Conservation (phyloP, 2,329 filamentous ascomycete species). For the Nemania abortiva region DNA sequence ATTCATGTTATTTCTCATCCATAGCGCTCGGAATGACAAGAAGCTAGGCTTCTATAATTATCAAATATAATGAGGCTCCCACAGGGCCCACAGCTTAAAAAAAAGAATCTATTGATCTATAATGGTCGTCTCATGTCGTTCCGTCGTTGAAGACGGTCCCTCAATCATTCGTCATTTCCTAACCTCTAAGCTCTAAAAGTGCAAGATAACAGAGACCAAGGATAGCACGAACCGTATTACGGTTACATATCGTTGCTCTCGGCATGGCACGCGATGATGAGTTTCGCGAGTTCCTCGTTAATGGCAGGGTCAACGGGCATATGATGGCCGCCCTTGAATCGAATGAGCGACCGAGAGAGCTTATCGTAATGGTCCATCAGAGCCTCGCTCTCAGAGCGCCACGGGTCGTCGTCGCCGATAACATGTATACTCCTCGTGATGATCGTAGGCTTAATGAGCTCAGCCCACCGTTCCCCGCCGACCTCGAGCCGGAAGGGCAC, state of each 20-base stretch:
- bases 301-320: conserved; percentile 31
- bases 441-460: conserved; percentile 31
- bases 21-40: too few species aligned
- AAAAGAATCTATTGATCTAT: background rate
- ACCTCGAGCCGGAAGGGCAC: conserved; percentile 24
- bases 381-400: conserved; percentile 31
- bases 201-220: background rate
- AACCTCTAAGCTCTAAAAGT: background rate
- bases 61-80: too few species aligned
- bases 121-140: background rate
- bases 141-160: background rate
- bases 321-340: conserved; percentile 33
- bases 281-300: conserved; percentile 30
- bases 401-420: conserved; percentile 36
- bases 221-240: background rate
- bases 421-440: conserved; percentile 35
- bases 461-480: conserved; percentile 31
- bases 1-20: too few species aligned
- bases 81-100: too few species aligned
- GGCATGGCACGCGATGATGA: conserved; percentile 26
- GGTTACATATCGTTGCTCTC: conserved; percentile 23
- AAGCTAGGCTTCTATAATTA: too few species aligned
- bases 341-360: conserved; percentile 21
- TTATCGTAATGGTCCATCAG: conserved; percentile 36
- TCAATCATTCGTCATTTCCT: conserved; percentile 1